Percentiles rank a stretch among this genome's conserved stretches.
phyloP scores from a whole-genome alignment of 495 filamentous ascomycete species.

The Penicillium flavigenum region DNA sequence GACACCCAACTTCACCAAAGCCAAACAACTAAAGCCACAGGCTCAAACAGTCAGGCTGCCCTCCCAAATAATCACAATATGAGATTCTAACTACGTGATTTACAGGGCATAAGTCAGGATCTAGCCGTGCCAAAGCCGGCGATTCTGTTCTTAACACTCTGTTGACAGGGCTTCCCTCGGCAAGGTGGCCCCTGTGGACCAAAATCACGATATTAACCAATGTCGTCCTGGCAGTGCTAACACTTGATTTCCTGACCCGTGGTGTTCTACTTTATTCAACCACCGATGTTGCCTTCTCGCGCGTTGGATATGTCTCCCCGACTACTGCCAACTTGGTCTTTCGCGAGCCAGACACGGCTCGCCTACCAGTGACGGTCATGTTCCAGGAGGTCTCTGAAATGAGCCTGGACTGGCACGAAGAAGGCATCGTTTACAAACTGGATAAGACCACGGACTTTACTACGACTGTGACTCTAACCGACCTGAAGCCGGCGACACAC shows the following conservation, averaged over 20 bases:
- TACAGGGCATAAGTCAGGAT: constrained; percentile 8
- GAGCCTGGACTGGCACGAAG: constrained; percentile 59
- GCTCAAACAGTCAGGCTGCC: constrained; percentile 8
- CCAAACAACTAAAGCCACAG: constrained; percentile 8
- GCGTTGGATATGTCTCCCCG: constrained; percentile 82
- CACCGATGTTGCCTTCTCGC: constrained; percentile 76
- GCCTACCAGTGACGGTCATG: constrained; percentile 70
- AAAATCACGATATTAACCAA: constrained; percentile 71
- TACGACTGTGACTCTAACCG: constrained; percentile 54
- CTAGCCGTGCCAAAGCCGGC: constrained; percentile 9
- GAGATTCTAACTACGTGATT: neutral
- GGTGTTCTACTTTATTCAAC: constrained; percentile 64
- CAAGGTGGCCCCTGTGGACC: constrained; percentile 54
- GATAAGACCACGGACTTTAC: constrained; percentile 82
- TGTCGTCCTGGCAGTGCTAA: constrained; percentile 58
- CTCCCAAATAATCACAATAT: neutral
- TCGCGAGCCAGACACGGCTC: constrained; percentile 73
- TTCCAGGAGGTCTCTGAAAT: constrained; percentile 45
- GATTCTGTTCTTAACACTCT: constrained; percentile 58
- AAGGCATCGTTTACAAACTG: constrained; percentile 61
- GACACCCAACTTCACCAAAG: constrained; percentile 5
- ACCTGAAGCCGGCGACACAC: constrained; percentile 58
- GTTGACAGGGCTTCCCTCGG: constrained; percentile 72
- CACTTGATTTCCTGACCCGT: constrained; percentile 72
- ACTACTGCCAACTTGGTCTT: constrained; percentile 77